Conservation (phyloP, 495 filamentous ascomycete species). For the Neurospora sp. region DNA sequence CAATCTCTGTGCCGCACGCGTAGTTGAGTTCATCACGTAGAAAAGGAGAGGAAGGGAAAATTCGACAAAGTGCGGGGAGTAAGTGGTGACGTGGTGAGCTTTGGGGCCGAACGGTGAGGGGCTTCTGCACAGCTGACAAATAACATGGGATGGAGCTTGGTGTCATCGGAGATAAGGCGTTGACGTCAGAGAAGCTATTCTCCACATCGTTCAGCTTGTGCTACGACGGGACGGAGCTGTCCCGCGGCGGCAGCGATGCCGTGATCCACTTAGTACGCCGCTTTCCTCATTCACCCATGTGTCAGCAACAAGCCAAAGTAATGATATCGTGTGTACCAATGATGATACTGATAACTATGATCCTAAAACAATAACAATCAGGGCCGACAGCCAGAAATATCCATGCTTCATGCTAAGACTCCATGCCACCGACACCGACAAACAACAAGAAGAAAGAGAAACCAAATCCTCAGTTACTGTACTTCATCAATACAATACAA, state of each 20-base stretch:
- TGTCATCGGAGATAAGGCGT: background rate
- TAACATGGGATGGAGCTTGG: background rate
- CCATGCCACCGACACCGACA: background rate
- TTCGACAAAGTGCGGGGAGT: background rate
- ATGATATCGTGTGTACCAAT: background rate
- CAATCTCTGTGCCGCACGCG: slow-evolving; percentile 10
- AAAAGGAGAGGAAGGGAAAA: background rate
- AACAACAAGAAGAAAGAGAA: background rate
- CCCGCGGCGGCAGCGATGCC: background rate
- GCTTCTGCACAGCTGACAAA: background rate
- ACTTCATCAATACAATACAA: background rate
- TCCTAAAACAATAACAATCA: background rate
- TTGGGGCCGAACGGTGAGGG: background rate
- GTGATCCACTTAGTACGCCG: background rate
- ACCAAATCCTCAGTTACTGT: background rate
- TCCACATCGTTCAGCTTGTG: background rate
- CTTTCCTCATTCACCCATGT: background rate
- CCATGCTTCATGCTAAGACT: background rate
- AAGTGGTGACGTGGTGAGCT: background rate
- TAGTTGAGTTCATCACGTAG: slow-evolving; percentile 8
- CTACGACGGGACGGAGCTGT: background rate
- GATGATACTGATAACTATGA: background rate
- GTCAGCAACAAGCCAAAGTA: background rate
- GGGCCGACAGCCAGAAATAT: background rate
- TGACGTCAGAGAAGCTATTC: background rate